Evolutionary conservation across 345 rosid genomes (phyloP).

Genomic region (rapeseed (Brassica napus)): DNA sequence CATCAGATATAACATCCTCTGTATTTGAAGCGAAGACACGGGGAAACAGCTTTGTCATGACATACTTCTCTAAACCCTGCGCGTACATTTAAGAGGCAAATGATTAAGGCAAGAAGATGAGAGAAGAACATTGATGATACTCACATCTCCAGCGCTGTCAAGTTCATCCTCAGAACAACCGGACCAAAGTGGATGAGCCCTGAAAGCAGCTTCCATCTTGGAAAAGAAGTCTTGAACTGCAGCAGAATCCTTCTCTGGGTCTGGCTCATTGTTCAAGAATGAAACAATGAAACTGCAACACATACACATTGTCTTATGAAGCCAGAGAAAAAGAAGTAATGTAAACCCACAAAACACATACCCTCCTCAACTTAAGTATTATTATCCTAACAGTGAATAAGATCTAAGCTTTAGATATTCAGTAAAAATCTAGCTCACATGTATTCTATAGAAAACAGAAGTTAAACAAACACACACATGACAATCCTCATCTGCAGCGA

Average conservation of each 20-base stretch:
- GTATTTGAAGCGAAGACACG: constrained; percentile 91
- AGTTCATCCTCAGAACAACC: constrained; percentile 97
- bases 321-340: not conserved
- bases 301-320: constrained; percentile 9
- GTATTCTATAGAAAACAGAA: not conserved
- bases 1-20: constrained; percentile 79
- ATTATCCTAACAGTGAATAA: not conserved
- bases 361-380: not conserved
- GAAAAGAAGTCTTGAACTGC: constrained; percentile 71
- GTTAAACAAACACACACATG: not conserved
- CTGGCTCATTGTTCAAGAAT: constrained; percentile 80
- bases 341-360: constrained; percentile 1
- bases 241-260: constrained; percentile 78
- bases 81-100: not conserved
- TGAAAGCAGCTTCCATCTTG: constrained; percentile 86
- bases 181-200: constrained; percentile 93
- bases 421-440: not conserved
- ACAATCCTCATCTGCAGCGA: not conserved
- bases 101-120: constrained; percentile 1
- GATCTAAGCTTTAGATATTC: constrained; percentile 12
- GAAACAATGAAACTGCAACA: constrained; percentile 85
- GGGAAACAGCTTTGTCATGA: constrained; percentile 89
- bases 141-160: constrained; percentile 91
- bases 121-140: constrained; percentile 25
- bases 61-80: constrained; percentile 97